Base-by-base conservation (phyloP, 2,329 filamentous ascomycete genomes). In the Cladophialophora immunda region DNA sequence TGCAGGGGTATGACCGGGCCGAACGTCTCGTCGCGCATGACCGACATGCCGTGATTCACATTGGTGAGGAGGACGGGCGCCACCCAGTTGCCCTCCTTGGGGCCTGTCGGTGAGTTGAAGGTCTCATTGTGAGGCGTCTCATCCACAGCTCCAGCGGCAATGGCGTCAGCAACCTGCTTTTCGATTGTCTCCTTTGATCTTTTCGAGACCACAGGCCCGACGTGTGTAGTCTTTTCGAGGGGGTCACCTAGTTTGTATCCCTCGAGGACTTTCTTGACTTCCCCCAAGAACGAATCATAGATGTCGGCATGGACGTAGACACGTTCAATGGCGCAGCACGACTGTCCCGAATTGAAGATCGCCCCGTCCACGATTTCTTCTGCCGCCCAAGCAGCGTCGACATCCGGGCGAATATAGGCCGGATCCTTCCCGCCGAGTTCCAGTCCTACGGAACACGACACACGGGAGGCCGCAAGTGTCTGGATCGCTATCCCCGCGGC, bases 281-380 rank as follows among this genome's bases (percentile, higher is more conserved):
- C 92, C 59, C 87, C 84, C 59, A 97, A 85, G 74, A 98, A 97
- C 13, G 87, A 81, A 74, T 97, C 93, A 78, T 97, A 89, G 58
- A 98, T 87, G 73, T 87, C 89, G 75, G 92, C 90, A 74, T 95
- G 89, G 4, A 98, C 94, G 75, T 98, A 98, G 22, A 98, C 88
- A 36, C 94, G 86, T 81, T 98, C 94, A 62, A 98, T 85, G 27
- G 93, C 92, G 80, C 94, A 98, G 84, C 94, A 98, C 77, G 93
- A 97, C 83, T 98, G 94, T n/a, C 94, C 94, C 59, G 94, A 97
- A 82, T 98, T 98, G 85, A 98, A 98, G 65, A 98, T 84, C n/a
- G 93, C 90, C 22, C 94, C 94, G 73, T 98, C 94, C 15, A 98
- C 93, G 74, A 98, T 95, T 80, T 97, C 93, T 72, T 92, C 93